phyloP scores from a whole-genome alignment of 495 filamentous ascomycete species.

The Cryomyces minteri region DNA sequence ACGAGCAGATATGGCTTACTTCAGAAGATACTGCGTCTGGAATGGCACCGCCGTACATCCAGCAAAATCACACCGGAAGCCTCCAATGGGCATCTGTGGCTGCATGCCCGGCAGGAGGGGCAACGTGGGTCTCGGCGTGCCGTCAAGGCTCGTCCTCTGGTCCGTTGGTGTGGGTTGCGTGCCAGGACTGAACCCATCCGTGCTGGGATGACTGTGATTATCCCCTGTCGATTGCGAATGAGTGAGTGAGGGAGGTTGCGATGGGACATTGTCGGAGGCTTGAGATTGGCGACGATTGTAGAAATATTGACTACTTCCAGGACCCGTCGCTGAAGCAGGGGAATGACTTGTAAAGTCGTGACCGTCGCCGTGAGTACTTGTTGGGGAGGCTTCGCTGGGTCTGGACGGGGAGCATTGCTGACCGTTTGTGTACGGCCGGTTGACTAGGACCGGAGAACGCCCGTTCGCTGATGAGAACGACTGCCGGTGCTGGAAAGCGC shows the following conservation, averaged over 20 bases:
- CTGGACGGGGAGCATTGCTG: neutral
- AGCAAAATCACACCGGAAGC: slow-evolving; percentile 44
- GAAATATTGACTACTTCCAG: slow-evolving; percentile 7
- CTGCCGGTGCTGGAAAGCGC: neutral
- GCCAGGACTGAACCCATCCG: slow-evolving; percentile 17
- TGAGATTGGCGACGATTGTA: slow-evolving; percentile 15
- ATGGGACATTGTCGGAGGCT: slow-evolving; percentile 11
- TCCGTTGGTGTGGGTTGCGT: slow-evolving; percentile 12
- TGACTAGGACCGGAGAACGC: neutral
- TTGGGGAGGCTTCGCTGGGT: slow-evolving; percentile 10
- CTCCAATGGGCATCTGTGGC: slow-evolving; percentile 11
- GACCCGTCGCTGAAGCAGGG: slow-evolving; percentile 1
- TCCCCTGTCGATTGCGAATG: slow-evolving; percentile 14
- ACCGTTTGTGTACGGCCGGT: slow-evolving; percentile 8
- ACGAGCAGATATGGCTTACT: slow-evolving; percentile 31
- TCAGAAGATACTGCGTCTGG: slow-evolving; percentile 74
- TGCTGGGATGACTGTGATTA: slow-evolving; percentile 15
- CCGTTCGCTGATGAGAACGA: neutral
- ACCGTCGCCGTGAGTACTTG: slow-evolving; percentile 12
- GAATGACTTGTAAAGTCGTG: neutral
- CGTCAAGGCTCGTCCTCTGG: slow-evolving; percentile 13
- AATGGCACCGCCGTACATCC: slow-evolving; percentile 76
- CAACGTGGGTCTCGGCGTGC: slow-evolving; percentile 9
- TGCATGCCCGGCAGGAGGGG: slow-evolving; percentile 6
- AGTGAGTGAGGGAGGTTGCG: slow-evolving; percentile 6